Percentiles rank a stretch among this genome's conserved stretches.
Conservation (phyloP, 2,329 filamentous ascomycete genomes). For the Colletotrichum limetticola region DNA sequence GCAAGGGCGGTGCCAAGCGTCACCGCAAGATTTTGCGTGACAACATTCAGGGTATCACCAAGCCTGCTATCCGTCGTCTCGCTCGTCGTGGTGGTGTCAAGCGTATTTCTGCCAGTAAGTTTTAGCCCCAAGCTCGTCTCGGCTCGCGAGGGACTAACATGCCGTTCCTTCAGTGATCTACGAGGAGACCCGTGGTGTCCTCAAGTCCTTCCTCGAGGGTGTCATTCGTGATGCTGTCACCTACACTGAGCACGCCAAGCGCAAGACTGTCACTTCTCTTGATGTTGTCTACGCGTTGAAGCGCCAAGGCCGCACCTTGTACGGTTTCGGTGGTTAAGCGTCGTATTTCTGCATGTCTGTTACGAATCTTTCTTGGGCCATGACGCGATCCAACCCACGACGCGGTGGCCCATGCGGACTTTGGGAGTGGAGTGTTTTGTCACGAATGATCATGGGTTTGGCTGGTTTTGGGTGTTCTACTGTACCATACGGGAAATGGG, state of each 20-base stretch:
- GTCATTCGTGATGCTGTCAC: constrained; percentile 82
- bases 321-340: constrained; percentile 88
- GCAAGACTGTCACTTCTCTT: constrained; percentile 80
- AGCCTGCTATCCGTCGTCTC: constrained; percentile 98
- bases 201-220: constrained; percentile 82
- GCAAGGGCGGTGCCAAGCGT: constrained; percentile 98
- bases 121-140: background rate
- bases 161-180: constrained; percentile 70
- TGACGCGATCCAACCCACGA: constrained; percentile 30
- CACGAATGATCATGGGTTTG: constrained; percentile 55
- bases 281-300: constrained; percentile 76
- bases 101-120: constrained; percentile 95
- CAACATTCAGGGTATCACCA: constrained; percentile 99
- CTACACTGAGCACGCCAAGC: constrained; percentile 84
- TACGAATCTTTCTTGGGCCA: constrained; percentile 46
- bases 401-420: constrained; percentile 31
- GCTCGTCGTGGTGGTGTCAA: constrained; percentile 99
- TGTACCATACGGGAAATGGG: constrained; percentile 56
- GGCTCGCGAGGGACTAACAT: constrained; percentile 30
- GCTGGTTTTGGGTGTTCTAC: constrained; percentile 54
- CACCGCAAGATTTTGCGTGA: constrained; percentile 99
- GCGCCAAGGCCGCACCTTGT: constrained; percentile 80
- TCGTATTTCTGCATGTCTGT: constrained; percentile 45
- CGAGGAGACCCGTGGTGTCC: constrained; percentile 81
- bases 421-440: constrained; percentile 48